Conservation (phyloP, 23 red algal genomes). For the Chondrus crispus region DNA sequence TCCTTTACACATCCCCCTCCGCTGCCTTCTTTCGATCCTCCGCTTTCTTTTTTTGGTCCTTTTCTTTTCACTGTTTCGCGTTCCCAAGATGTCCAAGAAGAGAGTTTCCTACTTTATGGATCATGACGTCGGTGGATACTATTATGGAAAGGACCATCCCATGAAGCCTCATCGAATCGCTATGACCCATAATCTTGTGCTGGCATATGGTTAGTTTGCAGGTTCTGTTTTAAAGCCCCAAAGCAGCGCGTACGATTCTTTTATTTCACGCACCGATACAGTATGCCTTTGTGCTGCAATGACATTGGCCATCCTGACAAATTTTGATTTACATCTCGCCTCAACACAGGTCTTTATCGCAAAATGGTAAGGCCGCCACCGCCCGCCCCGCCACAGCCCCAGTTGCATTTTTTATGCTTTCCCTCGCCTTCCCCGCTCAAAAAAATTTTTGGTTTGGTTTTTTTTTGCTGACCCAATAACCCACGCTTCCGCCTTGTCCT, state of each 20-base stretch:
- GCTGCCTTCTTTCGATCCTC: too few relatives aligned
- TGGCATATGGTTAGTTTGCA: conserved; percentile 82
- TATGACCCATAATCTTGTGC: conserved; percentile 83
- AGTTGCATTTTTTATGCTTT: not conserved
- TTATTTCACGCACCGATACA: not conserved
- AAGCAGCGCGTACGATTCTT: too few relatives aligned
- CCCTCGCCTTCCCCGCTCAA: not conserved
- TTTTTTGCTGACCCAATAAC: not conserved
- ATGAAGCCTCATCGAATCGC: conserved; percentile 86
- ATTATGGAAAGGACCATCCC: conserved; percentile 81
- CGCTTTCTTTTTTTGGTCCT: too few relatives aligned
- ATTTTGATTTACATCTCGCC: too few relatives aligned
- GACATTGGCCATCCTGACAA: too few relatives aligned
- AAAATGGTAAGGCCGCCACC: too few relatives aligned
- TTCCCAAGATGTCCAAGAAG: too few relatives aligned
- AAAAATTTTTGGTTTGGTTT: not conserved
- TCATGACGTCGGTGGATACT: conserved; percentile 71
- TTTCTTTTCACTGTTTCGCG: too few relatives aligned
- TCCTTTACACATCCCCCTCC: too few relatives aligned
- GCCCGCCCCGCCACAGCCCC: not conserved
- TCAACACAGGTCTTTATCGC: conserved; percentile 55
- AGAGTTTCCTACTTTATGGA: too few relatives aligned
- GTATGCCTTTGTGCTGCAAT: not conserved
- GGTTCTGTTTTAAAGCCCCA: too few relatives aligned
- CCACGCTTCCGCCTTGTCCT: too few relatives aligned